Evolutionary conservation across 2,329 filamentous ascomycete species (phyloP).

Genomic region (Nothophaeocryptopus gaeumannii): DNA sequence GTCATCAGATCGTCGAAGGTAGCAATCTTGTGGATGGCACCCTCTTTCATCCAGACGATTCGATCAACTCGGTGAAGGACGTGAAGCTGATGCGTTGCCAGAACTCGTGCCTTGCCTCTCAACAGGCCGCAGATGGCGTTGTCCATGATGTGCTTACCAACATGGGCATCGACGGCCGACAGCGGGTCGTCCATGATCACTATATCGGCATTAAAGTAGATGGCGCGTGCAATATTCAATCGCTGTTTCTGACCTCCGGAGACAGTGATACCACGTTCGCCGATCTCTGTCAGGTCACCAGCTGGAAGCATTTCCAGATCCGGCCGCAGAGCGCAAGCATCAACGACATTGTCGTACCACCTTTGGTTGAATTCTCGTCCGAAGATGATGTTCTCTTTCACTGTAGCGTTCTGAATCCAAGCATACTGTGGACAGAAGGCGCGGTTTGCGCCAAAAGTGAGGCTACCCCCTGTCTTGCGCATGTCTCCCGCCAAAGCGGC

Average conservation of each 20-base stretch:
- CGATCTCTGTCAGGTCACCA: slow-evolving; percentile 87
- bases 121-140: slow-evolving; percentile 87
- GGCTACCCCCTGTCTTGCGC: slow-evolving; percentile 72
- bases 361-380: slow-evolving; percentile 68
- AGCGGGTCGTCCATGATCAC: slow-evolving; percentile 64
- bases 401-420: slow-evolving; percentile 91
- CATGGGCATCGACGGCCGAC: slow-evolving; percentile 57
- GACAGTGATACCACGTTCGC: slow-evolving; percentile 90
- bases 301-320: slow-evolving; percentile 93
- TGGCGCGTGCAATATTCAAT: slow-evolving; percentile 82
- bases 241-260: slow-evolving; percentile 95
- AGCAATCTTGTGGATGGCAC: slow-evolving; percentile 77
- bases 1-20: slow-evolving; percentile 87
- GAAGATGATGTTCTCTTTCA: slow-evolving; percentile 87
- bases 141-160: slow-evolving; percentile 76
- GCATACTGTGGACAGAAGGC: slow-evolving; percentile 96
- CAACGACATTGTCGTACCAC: slow-evolving; percentile 83
- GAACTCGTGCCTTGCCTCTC: slow-evolving; percentile 81
- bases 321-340: slow-evolving; percentile 77
- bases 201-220: slow-evolving; percentile 63
- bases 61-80: slow-evolving; percentile 87
- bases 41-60: slow-evolving; percentile 89
- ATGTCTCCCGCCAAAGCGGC: slow-evolving; percentile 91
- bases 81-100: slow-evolving; percentile 94
- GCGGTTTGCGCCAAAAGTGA: slow-evolving; percentile 72